A percentile compares a stretch with the other conserved stretches of the same genome.
Evolutionary conservation across 768 basidiomycete genomes (phyloP).

Genomic region (Russula sp.): DNA sequence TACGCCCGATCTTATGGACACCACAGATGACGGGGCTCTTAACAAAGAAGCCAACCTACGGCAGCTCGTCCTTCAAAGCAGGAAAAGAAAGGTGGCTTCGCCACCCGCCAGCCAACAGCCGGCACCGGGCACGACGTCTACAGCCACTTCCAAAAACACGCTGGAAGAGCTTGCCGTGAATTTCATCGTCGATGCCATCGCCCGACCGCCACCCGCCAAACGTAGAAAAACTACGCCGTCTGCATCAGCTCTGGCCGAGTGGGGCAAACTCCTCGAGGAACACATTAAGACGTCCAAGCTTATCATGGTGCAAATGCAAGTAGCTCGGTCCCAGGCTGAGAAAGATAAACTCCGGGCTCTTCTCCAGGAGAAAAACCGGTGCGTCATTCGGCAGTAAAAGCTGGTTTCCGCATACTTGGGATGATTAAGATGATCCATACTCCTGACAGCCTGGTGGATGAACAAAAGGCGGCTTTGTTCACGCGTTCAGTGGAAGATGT

Average conservation of each 20-base stretch:
- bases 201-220: constrained; percentile 23
- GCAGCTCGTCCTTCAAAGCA: constrained; percentile 32
- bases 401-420: constrained; percentile 1
- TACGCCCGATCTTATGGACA: neutral
- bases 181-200: constrained; percentile 17
- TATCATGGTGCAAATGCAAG: constrained; percentile 41
- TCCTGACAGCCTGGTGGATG: constrained; percentile 34
- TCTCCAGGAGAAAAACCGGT: constrained; percentile 49
- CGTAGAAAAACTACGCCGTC: constrained; percentile 13
- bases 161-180: constrained; percentile 12
- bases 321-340: constrained; percentile 42
- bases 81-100: constrained; percentile 29
- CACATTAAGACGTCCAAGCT: constrained; percentile 46
- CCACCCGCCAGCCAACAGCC: constrained; percentile 31
- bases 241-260: constrained; percentile 34
- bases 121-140: constrained; percentile 27
- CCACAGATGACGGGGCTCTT: constrained; percentile 27
- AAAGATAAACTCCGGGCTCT: constrained; percentile 39
- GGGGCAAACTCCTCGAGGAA: constrained; percentile 40
- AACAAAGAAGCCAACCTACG: constrained; percentile 38
- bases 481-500: constrained; percentile 1
- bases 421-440: constrained; percentile 8
- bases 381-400: constrained; percentile 30
- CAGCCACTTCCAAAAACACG: constrained; percentile 10
- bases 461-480: constrained; percentile 24